Base-by-base conservation (phyloP, 768 basidiomycete genomes). In the Sarcodon aspratus region DNA sequence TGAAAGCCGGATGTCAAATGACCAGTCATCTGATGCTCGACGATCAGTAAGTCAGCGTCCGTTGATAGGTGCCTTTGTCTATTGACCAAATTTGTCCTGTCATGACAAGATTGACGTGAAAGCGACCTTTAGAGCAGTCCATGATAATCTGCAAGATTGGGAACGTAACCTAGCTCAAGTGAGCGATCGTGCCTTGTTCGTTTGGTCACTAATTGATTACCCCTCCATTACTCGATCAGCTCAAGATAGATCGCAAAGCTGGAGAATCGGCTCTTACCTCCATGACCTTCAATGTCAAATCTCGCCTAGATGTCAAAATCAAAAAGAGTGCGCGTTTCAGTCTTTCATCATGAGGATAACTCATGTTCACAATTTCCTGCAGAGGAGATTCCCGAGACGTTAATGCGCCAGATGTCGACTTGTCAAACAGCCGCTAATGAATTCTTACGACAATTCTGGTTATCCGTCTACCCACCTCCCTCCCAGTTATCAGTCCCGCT, bases 361-460 rank as follows among this genome's bases (percentile, higher is more conserved):
- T 42, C 12, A 42, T 42, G 11, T n/a, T 27, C 49, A 21, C 47
- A 7, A 13, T 48, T 13, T 40, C 42, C 15, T 47, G 32, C 50
- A 95, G 91, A 78, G 52, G 82, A 87, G 36, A 80, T 99, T 33
- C 88, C 92, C 1, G 79, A 85, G 45, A 73, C 71, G 2, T 69
- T 95, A 36, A 80, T 89, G 57, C 73, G 79, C 48, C 82, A 92
- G 66, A 85, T 97, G 78, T 80, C 78, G 13, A 86, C 86, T 0
- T 91, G 88, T 58, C 92, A 96, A 59, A 90, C 90, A 1, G 85
- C 94, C 3, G 85, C 94, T 9, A 93, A 91, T 58, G 96, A 99
- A 61, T 96, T 98, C 62, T 71, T 99, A 11, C 82, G 95, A 31
- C 96, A 98, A 61, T 97, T 92, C 62, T 98, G 94, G 93, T 75